phyloP scores from a whole-genome alignment of 257 asterid genomes.

The Solanum neorickii region DNA sequence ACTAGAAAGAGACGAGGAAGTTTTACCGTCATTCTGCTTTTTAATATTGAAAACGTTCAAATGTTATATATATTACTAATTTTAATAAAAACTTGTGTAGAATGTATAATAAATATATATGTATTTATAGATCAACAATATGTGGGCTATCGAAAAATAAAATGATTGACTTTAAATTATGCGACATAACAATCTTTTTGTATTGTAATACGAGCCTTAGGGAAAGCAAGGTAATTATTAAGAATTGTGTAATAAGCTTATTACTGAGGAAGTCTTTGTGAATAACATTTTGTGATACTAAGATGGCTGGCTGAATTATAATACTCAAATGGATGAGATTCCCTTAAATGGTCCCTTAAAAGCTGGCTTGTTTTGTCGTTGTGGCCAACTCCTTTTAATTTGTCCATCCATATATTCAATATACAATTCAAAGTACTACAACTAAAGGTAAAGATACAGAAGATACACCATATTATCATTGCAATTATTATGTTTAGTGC shows the following conservation, averaged over 20 bases:
- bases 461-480: background rate
- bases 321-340: constrained; percentile 17
- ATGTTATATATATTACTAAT: background rate
- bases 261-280: background rate
- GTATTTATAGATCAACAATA: background rate
- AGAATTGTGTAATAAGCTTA: background rate
- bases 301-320: background rate
- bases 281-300: background rate
- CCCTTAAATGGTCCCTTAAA: constrained; percentile 33
- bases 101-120: background rate
- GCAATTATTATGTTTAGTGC: background rate
- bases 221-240: background rate
- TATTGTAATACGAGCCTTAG: background rate
- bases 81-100: background rate
- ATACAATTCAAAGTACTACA: background rate
- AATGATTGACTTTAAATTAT: background rate
- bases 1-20: background rate
- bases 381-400: constrained; percentile 15
- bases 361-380: constrained; percentile 59
- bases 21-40: background rate
- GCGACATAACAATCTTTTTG: background rate
- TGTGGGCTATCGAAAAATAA: background rate
- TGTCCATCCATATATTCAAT: background rate
- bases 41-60: background rate
- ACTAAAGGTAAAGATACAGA: background rate